Evolutionary conservation across 768 basidiomycete species (phyloP), one percentile per base, ranked within the genome.

Genomic region (Naganishia kalamii): DNA sequence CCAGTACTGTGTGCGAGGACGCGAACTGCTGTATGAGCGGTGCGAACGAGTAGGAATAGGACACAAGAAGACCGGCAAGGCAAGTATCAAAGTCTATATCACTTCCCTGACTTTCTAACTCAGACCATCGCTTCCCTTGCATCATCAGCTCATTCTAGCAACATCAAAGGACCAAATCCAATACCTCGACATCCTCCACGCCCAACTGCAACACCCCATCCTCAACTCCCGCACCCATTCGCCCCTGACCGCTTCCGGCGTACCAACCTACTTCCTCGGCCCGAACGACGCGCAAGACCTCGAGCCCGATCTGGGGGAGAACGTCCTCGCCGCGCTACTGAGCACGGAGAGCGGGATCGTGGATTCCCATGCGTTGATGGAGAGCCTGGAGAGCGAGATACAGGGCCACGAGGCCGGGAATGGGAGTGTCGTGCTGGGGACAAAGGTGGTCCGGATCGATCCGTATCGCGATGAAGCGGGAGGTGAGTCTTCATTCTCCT

Each of bases 311-410:
- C 79, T 99, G n/a, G 86, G 87, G 0, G 69, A 75, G 8, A 81
- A 86, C 47, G 89, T 97, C 62, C 79, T 81, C 0, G 82, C 82
- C 10, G 91, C 92, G 2, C 77, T 99, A 30, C 87, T 86, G 83
- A 89, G 87, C 62, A 87, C 89, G 10, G 85, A 86, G 71, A 93
- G 92, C 0, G 96, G 96, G 1, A 93, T 98, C 67, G 78, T 98
- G 0, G 88, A 93, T 76, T 89, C 90, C 0, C 90, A 94, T 80
- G 75, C 84, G 4, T 79, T 93, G 60, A 90, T 97, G 85, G 82
- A 85, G 71, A 85, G 85, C 67, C 79, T 98, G 54, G 92, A 93
- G 75, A 84, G 83, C 71, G 90, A 96, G 60, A 85, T 98, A 60
- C 25, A 40, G 30, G 60, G 60, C 3, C 15, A 54, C 13, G 43